Evolutionary conservation across 768 basidiomycete genomes (phyloP), one percentile per base, ranked within the genome.

Genomic region (Tulasnella sp.): DNA sequence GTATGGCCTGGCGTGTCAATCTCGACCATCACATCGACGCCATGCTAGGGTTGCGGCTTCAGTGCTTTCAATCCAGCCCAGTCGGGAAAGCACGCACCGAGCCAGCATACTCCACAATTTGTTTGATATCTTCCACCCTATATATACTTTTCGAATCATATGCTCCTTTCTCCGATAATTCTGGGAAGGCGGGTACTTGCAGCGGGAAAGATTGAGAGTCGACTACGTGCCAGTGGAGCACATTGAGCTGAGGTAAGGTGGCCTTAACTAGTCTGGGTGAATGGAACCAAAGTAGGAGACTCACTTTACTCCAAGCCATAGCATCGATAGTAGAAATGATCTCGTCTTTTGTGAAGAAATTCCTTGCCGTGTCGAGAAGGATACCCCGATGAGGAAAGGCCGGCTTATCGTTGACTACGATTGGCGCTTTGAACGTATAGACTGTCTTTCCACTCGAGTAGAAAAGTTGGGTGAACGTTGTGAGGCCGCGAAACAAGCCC

Each of bases 1-100:
- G 93, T 93, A 83, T 95, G 95, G 0, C 94, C 94, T 0, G 94
- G 94, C 2, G 89, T 92, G 82, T 95, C 95, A 74, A 95, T 88
- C 85, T 95, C 94, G 89, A 90, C 46, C 32, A 93, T 81, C 4
- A 94, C 88, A 73, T 94, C 92, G 39, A 95, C 91, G 9, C 93
- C 93, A 40, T 88, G 87, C 91, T 88, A 75, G 44, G 73, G 16
- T 11, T 51, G 35, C 20, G 74, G 44, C 78, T 73, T 70, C 23
- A 35, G 32, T 26, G 5, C 18, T 42, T 20, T 23, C n/a, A 37
- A 16, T 29, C 7, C 18, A 73, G 1, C 13, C 76, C 1, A 23
- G 55, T 82, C 57, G 77, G 1, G 42, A 77, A 69, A 23, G 15
- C 20, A 86, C 91, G 80, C 81, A 93, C 93, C 32, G 87, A 88